Conservation (phyloP, 257 asterid genomes). For the Nicotiana paniculata region DNA sequence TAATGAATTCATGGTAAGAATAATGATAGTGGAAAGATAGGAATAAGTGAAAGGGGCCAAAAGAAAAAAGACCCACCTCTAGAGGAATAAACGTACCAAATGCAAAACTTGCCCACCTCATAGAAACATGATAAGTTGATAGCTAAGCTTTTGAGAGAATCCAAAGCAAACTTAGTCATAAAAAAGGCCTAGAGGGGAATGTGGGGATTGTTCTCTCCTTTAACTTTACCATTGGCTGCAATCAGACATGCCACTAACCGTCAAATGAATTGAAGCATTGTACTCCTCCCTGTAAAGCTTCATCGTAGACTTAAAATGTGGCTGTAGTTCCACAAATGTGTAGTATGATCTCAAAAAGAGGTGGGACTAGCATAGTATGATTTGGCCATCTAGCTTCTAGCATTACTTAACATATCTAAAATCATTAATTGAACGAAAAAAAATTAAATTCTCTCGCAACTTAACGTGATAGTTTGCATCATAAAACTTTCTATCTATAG, state of each 20-base stretch:
- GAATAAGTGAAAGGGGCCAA: background rate
- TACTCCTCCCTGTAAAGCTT: background rate
- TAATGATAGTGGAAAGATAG: background rate
- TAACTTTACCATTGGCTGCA: background rate
- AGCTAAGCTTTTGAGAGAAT: background rate
- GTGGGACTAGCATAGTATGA: background rate
- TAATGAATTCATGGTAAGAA: background rate
- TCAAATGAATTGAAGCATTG: background rate
- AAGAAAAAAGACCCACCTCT: background rate
- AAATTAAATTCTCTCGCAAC: background rate
- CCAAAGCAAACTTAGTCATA: background rate
- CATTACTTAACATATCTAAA: no score
- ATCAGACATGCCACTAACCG: background rate
- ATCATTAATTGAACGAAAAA: background rate
- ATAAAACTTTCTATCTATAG: constrained; percentile 3
- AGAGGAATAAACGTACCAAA: background rate
- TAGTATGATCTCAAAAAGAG: background rate
- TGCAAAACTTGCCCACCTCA: background rate
- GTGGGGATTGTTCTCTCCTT: background rate
- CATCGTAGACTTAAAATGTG: background rate
- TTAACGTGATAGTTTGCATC: constrained; percentile 5
- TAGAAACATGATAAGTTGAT: background rate
- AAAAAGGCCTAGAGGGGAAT: background rate
- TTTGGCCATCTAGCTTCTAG: background rate
- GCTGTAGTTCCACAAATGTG: background rate